Evolutionary conservation across 192 early-diverging fungal species (phyloP), one percentile per base, ranked within the genome.

Genomic region (Podila clonocystis): DNA sequence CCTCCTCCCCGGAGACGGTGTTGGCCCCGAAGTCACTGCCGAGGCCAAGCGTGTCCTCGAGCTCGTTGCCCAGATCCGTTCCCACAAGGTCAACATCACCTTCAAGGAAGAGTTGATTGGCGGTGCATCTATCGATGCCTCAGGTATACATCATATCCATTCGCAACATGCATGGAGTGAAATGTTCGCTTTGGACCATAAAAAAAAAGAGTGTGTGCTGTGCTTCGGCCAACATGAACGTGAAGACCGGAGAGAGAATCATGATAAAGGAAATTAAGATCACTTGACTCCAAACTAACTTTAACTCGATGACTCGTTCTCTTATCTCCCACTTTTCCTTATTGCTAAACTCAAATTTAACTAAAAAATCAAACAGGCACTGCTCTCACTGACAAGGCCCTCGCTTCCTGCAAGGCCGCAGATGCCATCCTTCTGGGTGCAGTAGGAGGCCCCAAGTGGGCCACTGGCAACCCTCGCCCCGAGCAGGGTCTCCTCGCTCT

Each of bases 381-480:
- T 12, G 94, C 98, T 48, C 90, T 98, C 72, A 96, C 98, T 33
- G 90, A 93, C 9, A 72, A 84, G 69, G 95, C 98, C 48, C 89
- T 97, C 58, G 91, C 87, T 1, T 92, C 95, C 29, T 96, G 95
- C 83, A 89, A 90, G 75, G 72, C 79, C 28, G 94, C 98, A 13
- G 88, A 94, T 69, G 98, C 95, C n/a, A 94, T 99, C 77, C 87
- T 99, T 50, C 85, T 99, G 22, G 98, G 98, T 68, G 98, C 98
- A 63, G 97, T 99, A 57, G 98, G 98, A 74, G 98, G 98, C 36
- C 96, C 96, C n/a, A 91, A 96, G 82, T 97, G 96, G 96, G 93
- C 95, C 20, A 86, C 87, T 28, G 88, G 91, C 26, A 95, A 94
- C 24, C 93, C 96, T 20, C 91, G 98, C 59, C 96, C 98, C 61